phyloP scores from a whole-genome alignment of 2,329 filamentous ascomycete genomes.

The Leptodontidium sp. region DNA sequence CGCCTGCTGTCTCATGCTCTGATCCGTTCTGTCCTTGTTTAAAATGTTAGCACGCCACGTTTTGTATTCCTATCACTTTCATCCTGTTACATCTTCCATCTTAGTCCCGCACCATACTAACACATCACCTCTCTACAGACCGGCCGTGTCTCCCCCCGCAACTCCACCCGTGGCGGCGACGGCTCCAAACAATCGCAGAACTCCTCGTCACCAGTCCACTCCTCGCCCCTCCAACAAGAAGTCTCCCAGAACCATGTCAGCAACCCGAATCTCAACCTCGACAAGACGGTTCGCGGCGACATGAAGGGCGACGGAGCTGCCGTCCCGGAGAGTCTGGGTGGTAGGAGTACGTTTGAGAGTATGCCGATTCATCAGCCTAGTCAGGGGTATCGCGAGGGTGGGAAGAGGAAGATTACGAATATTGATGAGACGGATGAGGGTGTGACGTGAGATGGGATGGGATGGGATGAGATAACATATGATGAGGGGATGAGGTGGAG shows the following conservation, averaged over 20 bases:
- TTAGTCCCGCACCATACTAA: conserved; percentile 14
- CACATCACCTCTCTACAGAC: conserved; percentile 25
- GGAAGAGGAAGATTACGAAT: conserved; percentile 41
- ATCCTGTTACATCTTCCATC: not conserved
- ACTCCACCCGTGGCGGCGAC: conserved; percentile 32
- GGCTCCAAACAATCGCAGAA: conserved; percentile 29
- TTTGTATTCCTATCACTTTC: conserved; percentile 15
- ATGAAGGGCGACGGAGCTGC: conserved; percentile 34
- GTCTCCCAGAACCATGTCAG: conserved; percentile 24
- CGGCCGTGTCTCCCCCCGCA: conserved; percentile 41
- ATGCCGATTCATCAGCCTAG: conserved; percentile 41
- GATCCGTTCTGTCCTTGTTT: conserved; percentile 6
- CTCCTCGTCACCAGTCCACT: conserved; percentile 47
- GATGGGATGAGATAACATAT: not conserved
- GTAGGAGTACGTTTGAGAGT: conserved; percentile 39
- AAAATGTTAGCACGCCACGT: conserved; percentile 22
- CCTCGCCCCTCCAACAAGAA: conserved; percentile 57
- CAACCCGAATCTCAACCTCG: conserved; percentile 35
- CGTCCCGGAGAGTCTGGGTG: conserved; percentile 34
- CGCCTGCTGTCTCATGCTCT: not conserved
- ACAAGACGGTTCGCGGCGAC: conserved; percentile 19
- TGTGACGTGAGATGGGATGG: not conserved
- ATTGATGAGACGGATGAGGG: conserved; percentile 40
- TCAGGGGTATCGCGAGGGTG: conserved; percentile 42
- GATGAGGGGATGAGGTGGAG: not conserved